A percentile compares a stretch with the other conserved stretches of the same genome.
These are phyloP conservation scores for Saccharomycopsis selenospora DNA, from an alignment of 805 yeast species.

Conservation along the genomic window DNA sequence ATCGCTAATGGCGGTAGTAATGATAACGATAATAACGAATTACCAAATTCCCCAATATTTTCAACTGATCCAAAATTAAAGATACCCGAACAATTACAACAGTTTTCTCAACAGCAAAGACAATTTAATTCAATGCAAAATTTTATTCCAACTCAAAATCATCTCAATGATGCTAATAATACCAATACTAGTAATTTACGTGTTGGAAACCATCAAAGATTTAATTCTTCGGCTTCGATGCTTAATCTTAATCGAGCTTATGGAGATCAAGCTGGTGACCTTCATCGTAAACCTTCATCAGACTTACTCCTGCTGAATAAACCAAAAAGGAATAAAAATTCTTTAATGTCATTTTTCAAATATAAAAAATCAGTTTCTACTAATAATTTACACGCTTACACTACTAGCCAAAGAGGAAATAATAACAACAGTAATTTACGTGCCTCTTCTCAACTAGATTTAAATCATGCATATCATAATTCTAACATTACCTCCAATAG, in stretches of 20 bases:
- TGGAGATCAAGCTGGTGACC: too few species aligned
- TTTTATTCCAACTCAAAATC: constrained; percentile 10
- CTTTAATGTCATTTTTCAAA: constrained; percentile 18
- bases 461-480: constrained; percentile 7
- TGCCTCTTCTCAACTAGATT: constrained; percentile 12
- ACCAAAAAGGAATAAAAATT: constrained; percentile 12
- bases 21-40: not conserved
- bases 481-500: not conserved
- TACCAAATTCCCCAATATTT: not conserved
- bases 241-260: too few species aligned
- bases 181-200: not conserved
- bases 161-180: not conserved
- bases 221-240: not conserved
- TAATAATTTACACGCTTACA: constrained; percentile 9
- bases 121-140: constrained; percentile 3
- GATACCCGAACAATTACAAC: constrained; percentile 9
- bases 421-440: constrained; percentile 3
- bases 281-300: too few species aligned
- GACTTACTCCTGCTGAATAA: not conserved
- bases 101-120: constrained; percentile 12
- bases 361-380: constrained; percentile 15
- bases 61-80: constrained; percentile 6
- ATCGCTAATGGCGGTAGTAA: not conserved
- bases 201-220: not conserved
- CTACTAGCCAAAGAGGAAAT: not conserved